These are phyloP conservation scores for Wallacemonas sp. DNA, from an alignment of 208 protist genomes.

Conservation along the genomic window DNA sequence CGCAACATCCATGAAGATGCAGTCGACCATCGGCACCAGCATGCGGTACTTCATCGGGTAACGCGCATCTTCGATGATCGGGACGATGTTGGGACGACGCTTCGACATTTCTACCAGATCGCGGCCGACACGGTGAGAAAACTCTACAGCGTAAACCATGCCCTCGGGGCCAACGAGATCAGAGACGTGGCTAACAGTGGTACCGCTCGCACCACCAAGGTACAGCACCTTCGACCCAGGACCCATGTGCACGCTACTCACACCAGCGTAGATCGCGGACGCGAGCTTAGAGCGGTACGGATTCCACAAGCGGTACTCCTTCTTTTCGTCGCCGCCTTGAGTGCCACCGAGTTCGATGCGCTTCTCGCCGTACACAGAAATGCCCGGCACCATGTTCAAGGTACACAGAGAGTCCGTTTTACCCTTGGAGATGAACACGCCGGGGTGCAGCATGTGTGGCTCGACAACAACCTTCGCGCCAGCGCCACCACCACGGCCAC, in stretches of 20 bases:
- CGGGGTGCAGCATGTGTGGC: conserved; percentile 95
- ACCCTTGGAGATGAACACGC: conserved; percentile 98
- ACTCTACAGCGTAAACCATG: conserved; percentile 99
- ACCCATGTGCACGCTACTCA: conserved; percentile 98
- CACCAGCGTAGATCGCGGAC: conserved; percentile 97
- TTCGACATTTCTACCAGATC: conserved; percentile 99
- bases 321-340: conserved; percentile 93
- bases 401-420: conserved; percentile 99
- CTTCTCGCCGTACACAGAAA: conserved; percentile 99
- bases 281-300: conserved; percentile 99
- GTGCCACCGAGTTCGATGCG: conserved; percentile 91
- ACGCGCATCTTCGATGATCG: conserved; percentile 99
- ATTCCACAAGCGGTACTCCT: conserved; percentile 99
- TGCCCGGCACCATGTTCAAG: conserved; percentile 97
- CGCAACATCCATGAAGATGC: conserved; percentile 99
- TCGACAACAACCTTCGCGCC: conserved; percentile 97
- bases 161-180: conserved; percentile 99
- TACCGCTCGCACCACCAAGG: conserved; percentile 99
- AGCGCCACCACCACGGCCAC: conserved; percentile 75
- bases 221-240: conserved; percentile 99
- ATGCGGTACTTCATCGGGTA: conserved; percentile 99
- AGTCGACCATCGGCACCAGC: conserved; percentile 99
- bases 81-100: conserved; percentile 99
- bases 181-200: conserved; percentile 99
- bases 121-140: conserved; percentile 98